Conservation (phyloP, 306 rosid genomes). For the Acacia crassicarpa region DNA sequence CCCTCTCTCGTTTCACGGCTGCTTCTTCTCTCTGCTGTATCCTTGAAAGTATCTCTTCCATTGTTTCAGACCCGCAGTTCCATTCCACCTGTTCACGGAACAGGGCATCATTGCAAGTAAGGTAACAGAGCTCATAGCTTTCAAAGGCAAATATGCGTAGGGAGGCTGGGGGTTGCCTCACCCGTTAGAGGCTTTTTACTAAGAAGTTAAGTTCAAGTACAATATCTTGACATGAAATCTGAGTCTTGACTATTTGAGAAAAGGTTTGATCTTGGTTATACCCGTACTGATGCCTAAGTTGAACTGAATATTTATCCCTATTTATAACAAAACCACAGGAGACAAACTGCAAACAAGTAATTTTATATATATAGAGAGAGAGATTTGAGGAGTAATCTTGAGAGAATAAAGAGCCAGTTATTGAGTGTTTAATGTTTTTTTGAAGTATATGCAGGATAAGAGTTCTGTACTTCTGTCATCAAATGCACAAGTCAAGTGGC, state of each 20-base stretch:
- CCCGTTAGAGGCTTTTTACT: background rate
- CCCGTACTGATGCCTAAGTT: background rate
- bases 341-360: background rate
- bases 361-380: too few species aligned
- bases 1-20: conserved; percentile 64
- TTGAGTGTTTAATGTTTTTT: background rate
- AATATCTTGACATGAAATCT: background rate
- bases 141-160: background rate
- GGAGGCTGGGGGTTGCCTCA: background rate
- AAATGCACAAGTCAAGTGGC: background rate
- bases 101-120: background rate
- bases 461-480: background rate
- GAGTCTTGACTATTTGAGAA: background rate
- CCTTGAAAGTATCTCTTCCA: conserved; percentile 74
- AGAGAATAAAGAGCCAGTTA: too few species aligned
- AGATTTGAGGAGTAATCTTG: too few species aligned
- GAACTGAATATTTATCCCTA: background rate
- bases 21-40: conserved; percentile 79
- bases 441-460: background rate
- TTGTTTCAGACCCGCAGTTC: conserved; percentile 77
- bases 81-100: conserved; percentile 58
- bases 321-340: background rate
- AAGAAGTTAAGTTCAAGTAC: background rate
- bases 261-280: background rate
- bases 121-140: background rate